Base-by-base conservation (phyloP, 805 yeast genomes). In the Hyphopichia homilentoma region DNA sequence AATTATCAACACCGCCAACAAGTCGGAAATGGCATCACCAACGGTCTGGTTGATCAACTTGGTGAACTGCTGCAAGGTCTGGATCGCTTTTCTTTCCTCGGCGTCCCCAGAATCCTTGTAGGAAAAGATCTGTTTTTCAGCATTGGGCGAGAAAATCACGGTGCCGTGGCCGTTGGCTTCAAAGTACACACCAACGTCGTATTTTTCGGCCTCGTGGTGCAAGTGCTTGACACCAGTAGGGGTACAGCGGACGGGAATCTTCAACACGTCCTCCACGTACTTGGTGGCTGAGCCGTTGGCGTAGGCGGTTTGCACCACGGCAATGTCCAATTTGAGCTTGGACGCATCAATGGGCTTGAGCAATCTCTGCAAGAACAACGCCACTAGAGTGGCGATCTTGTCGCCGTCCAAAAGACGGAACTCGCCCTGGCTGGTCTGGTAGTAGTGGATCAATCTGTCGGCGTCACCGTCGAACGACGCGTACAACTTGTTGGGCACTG, bases 111-210 rank as follows among this genome's bases (percentile, higher is more conserved):
- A 20, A 2, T 76, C 61, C 21, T 54, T 42, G 30, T 59, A 57
- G 15, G 32, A 43, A 33, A 59, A 61, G 21, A 67, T 59, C 7
- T 48, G 48, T 2, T 48, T 47, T 36, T 76, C 66, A 5, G 65
- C 64, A 12, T 61, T 58, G 1, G 76, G 70, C 4, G 85, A 77
- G 54, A 93, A 93, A 14, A 87, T 68, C 5, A 90, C 95, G 0
- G 98, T 93, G 9, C 98, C 98, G 54, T 93, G 98, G n/a, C 98
- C 98, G 54, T 93, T 93, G 33, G 98, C 98, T 65, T 93, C 98
- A 48, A 93, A 93, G 61, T 93, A 93, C 11, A 93, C 80, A 16
- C 98, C 98, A 40, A 90, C 73, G 50, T 88, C 97, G 51, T 75
- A 93, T 26, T 77, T 71, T 38, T 73, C 77, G 1, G 95, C 93